A percentile compares a stretch with the other conserved stretches of the same genome.
Evolutionary conservation across 2,329 filamentous ascomycete species (phyloP).

Genomic region (Cercospora sp.): DNA sequence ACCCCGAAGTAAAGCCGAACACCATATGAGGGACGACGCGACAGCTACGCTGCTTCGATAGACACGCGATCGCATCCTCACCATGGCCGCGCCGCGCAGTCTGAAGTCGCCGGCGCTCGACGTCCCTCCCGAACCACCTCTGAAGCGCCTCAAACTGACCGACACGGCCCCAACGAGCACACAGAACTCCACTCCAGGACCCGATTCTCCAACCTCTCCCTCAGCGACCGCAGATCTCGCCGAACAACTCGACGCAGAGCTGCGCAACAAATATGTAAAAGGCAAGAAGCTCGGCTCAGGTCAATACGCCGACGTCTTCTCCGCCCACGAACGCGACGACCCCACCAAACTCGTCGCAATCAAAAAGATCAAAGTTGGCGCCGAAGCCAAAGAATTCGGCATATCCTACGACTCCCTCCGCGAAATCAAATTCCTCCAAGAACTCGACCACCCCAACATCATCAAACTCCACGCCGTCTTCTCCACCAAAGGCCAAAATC

Average conservation of each 20-base stretch:
- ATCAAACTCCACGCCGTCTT: conserved; percentile 91
- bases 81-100: conserved; percentile 12
- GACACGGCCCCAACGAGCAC: conserved; percentile 15
- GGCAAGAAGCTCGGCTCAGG: conserved; percentile 92
- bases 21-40: not conserved
- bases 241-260: conserved; percentile 51
- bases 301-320: conserved; percentile 94
- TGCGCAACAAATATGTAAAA: conserved; percentile 85
- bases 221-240: conserved; percentile 42
- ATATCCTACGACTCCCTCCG: conserved; percentile 93
- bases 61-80: not conserved
- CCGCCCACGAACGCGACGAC: conserved; percentile 74
- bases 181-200: conserved; percentile 20
- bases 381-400: conserved; percentile 78
- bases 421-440: conserved; percentile 92
- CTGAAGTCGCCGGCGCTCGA: conserved; percentile 38
- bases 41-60: conserved; percentile 5
- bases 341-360: conserved; percentile 79
- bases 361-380: conserved; percentile 87
- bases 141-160: conserved; percentile 36
- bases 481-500: conserved; percentile 92
- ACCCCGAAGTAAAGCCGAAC: not conserved
- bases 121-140: conserved; percentile 37
- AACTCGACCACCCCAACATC: conserved; percentile 92
- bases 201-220: conserved; percentile 19